phyloP scores from a whole-genome alignment of 768 basidiomycete genomes.

The Lactarius hengduanensis region DNA sequence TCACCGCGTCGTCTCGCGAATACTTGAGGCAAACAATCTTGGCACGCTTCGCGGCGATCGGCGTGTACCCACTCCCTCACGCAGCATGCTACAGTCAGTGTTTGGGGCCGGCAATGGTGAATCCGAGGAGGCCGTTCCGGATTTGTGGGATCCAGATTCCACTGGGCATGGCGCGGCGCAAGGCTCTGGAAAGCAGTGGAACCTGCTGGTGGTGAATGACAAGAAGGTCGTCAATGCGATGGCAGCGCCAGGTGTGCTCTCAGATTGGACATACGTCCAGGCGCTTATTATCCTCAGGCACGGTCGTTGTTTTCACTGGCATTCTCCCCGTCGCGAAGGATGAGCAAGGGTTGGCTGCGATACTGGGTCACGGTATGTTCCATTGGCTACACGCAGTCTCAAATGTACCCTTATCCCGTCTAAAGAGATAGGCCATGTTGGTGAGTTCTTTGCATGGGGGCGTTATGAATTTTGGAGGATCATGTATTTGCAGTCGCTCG shows the following conservation, averaged over 20 bases:
- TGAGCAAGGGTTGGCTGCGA: conserved; percentile 79
- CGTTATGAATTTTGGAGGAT: neutral
- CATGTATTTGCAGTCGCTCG: conserved; percentile 45
- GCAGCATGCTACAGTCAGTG: conserved; percentile 28
- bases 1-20: conserved; percentile 61
- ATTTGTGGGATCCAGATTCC: conserved; percentile 33
- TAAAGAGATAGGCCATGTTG: conserved; percentile 78
- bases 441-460: conserved; percentile 37
- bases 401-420: neutral
- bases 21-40: conserved; percentile 70
- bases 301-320: conserved; percentile 87
- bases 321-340: conserved; percentile 76
- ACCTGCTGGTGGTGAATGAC: conserved; percentile 78
- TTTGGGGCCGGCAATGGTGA: conserved; percentile 21
- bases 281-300: conserved; percentile 41
- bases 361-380: conserved; percentile 75
- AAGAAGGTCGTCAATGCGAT: conserved; percentile 71
- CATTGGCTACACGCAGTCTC: neutral
- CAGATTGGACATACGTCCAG: neutral
- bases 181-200: conserved; percentile 46
- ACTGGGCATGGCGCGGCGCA: neutral
- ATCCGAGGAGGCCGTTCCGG: conserved; percentile 1
- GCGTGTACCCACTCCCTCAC: conserved; percentile 29
- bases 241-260: conserved; percentile 59
- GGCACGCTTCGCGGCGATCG: conserved; percentile 50